Evolutionary conservation across 139 green algal genomes (phyloP).

Genomic region (Eudorina sp.): DNA sequence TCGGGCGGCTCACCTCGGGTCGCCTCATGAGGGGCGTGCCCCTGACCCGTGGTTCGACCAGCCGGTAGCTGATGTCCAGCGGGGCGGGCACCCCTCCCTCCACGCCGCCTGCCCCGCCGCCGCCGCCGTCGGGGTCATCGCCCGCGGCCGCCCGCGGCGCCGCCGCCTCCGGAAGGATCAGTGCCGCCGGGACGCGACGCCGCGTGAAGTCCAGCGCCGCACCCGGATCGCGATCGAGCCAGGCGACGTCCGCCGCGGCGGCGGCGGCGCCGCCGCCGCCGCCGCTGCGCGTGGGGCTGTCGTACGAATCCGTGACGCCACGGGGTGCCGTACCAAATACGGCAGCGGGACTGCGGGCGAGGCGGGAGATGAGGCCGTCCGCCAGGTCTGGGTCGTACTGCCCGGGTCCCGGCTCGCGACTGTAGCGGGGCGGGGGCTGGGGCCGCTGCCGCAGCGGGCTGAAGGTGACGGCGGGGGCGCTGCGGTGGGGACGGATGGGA

Average conservation of each 20-base stretch:
- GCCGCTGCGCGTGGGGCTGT: not conserved
- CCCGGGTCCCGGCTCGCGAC: slow-evolving; percentile 37
- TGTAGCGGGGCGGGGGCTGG: slow-evolving; percentile 22
- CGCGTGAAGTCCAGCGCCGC: slow-evolving; percentile 32
- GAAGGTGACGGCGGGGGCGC: slow-evolving; percentile 24
- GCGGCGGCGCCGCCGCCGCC: not conserved
- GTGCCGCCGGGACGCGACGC: not conserved
- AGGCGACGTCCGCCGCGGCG: slow-evolving; percentile 9
- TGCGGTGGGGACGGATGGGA: too few relatives aligned
- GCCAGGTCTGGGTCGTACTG: slow-evolving; percentile 1
- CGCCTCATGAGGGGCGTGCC: slow-evolving; percentile 40
- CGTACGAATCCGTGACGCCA: not conserved
- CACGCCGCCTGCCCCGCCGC: not conserved
- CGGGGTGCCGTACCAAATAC: not conserved
- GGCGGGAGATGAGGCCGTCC: not conserved
- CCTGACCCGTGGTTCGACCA: slow-evolving; percentile 44
- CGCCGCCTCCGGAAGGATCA: slow-evolving; percentile 8
- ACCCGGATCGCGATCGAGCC: slow-evolving; percentile 12
- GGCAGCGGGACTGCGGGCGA: not conserved
- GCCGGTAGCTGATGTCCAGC: slow-evolving; percentile 23
- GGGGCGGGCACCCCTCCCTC: not conserved
- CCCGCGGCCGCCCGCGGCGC: too few relatives aligned
- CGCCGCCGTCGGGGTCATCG: not conserved
- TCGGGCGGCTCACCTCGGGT: not conserved
- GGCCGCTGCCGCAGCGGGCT: not conserved